A percentile compares a stretch with the other conserved stretches of the same genome.
Conservation (phyloP, 2,329 filamentous ascomycete species). For the Sporothrix curviconia region DNA sequence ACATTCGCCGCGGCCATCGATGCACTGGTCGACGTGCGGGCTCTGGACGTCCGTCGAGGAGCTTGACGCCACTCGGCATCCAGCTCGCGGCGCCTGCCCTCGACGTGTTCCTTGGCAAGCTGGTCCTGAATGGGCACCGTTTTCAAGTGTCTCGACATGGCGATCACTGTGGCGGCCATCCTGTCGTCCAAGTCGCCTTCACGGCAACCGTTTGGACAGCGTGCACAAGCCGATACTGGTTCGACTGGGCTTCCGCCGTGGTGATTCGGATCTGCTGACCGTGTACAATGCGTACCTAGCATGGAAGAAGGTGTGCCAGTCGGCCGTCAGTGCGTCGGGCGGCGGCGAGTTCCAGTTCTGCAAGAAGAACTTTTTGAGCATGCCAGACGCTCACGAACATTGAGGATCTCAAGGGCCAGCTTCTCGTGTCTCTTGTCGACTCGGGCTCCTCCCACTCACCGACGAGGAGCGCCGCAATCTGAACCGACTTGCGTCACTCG, state of each 20-base stretch:
- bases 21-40: constrained; percentile 85
- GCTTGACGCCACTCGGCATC: constrained; percentile 76
- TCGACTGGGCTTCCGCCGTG: constrained; percentile 69
- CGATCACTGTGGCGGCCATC: constrained; percentile 85
- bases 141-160: constrained; percentile 87
- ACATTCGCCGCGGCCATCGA: constrained; percentile 90
- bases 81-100: constrained; percentile 85
- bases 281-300: constrained; percentile 87
- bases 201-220: constrained; percentile 77
- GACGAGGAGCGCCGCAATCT: constrained; percentile 64
- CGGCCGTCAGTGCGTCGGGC: constrained; percentile 41
- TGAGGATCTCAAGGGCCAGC: constrained; percentile 89
- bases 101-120: constrained; percentile 90
- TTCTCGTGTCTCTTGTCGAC: constrained; percentile 77
- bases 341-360: constrained; percentile 84
- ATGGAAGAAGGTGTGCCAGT: constrained; percentile 78
- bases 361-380: constrained; percentile 84
- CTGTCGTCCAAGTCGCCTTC: constrained; percentile 95
- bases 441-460: constrained; percentile 70
- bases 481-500: constrained; percentile 60
- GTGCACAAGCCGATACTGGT: constrained; percentile 75
- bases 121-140: constrained; percentile 80
- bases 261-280: constrained; percentile 87
- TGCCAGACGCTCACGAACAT: constrained; percentile 87
- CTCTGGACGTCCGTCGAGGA: constrained; percentile 73